Conservation (phyloP, 169 alveolate species). For the Plasmodium vinckei region DNA sequence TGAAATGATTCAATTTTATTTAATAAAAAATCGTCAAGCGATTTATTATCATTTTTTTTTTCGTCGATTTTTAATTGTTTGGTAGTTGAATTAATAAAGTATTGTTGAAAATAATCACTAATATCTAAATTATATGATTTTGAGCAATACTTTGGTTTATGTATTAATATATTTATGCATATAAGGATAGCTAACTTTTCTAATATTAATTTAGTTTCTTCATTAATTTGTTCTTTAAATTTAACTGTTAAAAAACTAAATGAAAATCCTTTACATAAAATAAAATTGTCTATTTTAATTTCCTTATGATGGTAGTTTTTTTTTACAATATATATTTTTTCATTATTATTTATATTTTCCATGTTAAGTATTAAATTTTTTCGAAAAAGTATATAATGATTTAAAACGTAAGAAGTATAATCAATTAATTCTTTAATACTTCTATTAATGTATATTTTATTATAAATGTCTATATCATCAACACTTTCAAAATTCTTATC, state of each 20-base stretch:
- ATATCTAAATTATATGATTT: constrained; percentile 23
- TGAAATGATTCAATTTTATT: constrained; percentile 44
- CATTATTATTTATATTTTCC: constrained; percentile 4
- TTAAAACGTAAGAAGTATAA: constrained; percentile 72
- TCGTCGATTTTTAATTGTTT: constrained; percentile 10
- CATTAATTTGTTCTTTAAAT: constrained; percentile 26
- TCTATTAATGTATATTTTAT: constrained; percentile 62
- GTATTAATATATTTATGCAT: constrained; percentile 48
- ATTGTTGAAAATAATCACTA: constrained; percentile 9
- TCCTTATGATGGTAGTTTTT: constrained; percentile 60
- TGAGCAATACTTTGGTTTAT: constrained; percentile 62
- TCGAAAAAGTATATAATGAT: constrained; percentile 55
- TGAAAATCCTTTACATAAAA: constrained; percentile 72
- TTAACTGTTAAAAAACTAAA: constrained; percentile 35
- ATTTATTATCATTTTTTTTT: not conserved
- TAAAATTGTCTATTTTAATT: constrained; percentile 47
- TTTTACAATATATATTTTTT: constrained; percentile 30
- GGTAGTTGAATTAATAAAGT: not conserved
- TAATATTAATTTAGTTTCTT: constrained; percentile 20
- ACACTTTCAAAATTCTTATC: constrained; percentile 41
- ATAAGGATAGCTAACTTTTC: constrained; percentile 66
- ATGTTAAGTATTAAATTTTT: constrained; percentile 36
- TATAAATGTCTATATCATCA: constrained; percentile 36
- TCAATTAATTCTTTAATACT: constrained; percentile 49
- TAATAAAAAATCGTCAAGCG: constrained; percentile 24